A percentile compares a stretch with the other conserved stretches of the same genome.
Evolutionary conservation across 1,139 yeast species (phyloP).

Genomic region (Lizanozyma gosingica): DNA sequence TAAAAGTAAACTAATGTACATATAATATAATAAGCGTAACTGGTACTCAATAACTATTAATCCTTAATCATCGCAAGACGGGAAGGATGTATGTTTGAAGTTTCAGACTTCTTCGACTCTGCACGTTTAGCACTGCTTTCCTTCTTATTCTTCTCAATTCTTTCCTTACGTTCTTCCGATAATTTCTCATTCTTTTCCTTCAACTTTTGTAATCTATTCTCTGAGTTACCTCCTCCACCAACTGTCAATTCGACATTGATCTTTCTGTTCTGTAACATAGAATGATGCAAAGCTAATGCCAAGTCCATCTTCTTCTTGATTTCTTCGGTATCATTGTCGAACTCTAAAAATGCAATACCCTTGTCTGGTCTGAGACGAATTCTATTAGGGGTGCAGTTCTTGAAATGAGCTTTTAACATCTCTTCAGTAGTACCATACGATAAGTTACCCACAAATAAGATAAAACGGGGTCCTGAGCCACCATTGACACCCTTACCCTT

Average conservation of each 20-base stretch:
- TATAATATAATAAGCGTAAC: no score
- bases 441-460: conserved; percentile 86
- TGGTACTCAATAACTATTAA: not conserved
- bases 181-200: conserved; percentile 71
- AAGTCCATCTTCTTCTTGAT: conserved; percentile 75
- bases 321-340: conserved; percentile 50
- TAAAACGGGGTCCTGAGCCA: conserved; percentile 59
- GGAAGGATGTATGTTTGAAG: conserved; percentile 49
- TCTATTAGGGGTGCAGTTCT: conserved; percentile 60
- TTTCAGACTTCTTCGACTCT: conserved; percentile 1
- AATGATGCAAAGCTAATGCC: conserved; percentile 77
- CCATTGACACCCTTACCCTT: conserved; percentile 48
- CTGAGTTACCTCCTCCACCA: conserved; percentile 95
- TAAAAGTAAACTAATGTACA: no score
- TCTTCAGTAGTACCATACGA: conserved; percentile 63
- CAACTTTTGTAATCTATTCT: conserved; percentile 59
- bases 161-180: conserved; percentile 51
- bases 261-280: conserved; percentile 55
- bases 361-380: conserved; percentile 73
- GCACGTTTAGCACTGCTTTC: conserved; percentile 14
- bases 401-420: conserved; percentile 67
- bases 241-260: conserved; percentile 94
- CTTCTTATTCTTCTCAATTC: conserved; percentile 32
- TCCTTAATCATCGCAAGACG: conserved; percentile 36
- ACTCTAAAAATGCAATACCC: conserved; percentile 92